These are phyloP conservation scores for Atalantia buxifolia DNA, from an alignment of 345 rosid genomes.

Conservation along the genomic window DNA sequence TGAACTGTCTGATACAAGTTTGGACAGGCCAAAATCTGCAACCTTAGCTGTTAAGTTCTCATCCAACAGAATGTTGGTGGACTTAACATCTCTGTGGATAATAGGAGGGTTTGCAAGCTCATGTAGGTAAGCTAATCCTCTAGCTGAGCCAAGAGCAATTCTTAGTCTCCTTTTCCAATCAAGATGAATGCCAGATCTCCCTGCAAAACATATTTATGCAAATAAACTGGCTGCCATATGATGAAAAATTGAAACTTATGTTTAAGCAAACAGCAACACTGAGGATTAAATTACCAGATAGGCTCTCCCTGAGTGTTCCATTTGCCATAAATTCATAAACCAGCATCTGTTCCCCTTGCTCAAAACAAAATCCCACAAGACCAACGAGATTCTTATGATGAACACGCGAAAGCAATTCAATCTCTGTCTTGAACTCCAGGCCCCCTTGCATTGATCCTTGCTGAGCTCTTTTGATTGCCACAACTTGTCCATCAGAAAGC, in stretches of 20 bases:
- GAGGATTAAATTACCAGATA: conserved; percentile 48
- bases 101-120: conserved; percentile 95
- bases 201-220: conserved; percentile 29
- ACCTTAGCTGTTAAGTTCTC: conserved; percentile 83
- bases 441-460: conserved; percentile 94
- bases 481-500: conserved; percentile 67
- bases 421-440: conserved; percentile 91
- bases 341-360: conserved; percentile 88
- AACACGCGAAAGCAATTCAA: conserved; percentile 89
- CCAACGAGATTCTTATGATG: conserved; percentile 94
- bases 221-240: neutral
- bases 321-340: conserved; percentile 86
- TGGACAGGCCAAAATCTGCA: conserved; percentile 94
- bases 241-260: neutral
- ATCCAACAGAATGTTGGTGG: conserved; percentile 83
- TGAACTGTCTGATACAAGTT: conserved; percentile 81
- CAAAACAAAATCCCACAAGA: conserved; percentile 88
- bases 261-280: neutral
- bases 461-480: conserved; percentile 91
- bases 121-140: conserved; percentile 94
- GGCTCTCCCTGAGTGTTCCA: conserved; percentile 77
- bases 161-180: conserved; percentile 93
- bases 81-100: conserved; percentile 90
- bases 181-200: conserved; percentile 55
- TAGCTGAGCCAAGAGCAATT: conserved; percentile 85